Evolutionary conservation across 2,329 filamentous ascomycete species (phyloP).

Genomic region (Xenoacremonium recifei): DNA sequence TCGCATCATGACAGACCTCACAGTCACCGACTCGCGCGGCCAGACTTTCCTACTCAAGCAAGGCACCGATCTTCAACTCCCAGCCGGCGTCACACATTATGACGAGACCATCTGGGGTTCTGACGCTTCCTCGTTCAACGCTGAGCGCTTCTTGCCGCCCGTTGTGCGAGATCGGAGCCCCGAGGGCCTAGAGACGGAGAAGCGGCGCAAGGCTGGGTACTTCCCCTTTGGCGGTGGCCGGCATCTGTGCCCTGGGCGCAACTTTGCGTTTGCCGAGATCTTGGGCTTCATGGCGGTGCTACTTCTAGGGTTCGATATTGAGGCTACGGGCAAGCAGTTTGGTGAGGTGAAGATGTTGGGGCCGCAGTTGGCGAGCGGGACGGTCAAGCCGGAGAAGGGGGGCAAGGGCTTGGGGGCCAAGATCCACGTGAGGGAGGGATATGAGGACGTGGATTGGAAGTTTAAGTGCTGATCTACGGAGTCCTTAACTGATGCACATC

Average conservation of each 20-base stretch:
- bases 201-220: conserved; percentile 21
- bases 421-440: conserved; percentile 10
- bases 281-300: conserved; percentile 28
- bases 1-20: conserved; percentile 39
- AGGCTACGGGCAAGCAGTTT: conserved; percentile 14
- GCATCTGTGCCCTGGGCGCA: conserved; percentile 32
- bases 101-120: conserved; percentile 21
- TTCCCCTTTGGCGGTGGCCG: conserved; percentile 33
- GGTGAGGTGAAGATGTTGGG: conserved; percentile 15
- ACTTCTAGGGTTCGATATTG: conserved; percentile 31
- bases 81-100: conserved; percentile 23
- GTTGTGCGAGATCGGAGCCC: conserved; percentile 1
- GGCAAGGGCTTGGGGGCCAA: conserved; percentile 16
- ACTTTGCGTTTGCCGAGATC: conserved; percentile 34
- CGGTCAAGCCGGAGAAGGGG: conserved; percentile 15
- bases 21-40: conserved; percentile 26
- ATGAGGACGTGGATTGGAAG: conserved; percentile 17
- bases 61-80: conserved; percentile 27
- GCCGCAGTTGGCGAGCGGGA: conserved; percentile 14
- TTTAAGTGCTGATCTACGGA: conserved; percentile 16
- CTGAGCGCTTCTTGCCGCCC: conserved; percentile 21
- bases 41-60: conserved; percentile 28
- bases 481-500: too few species aligned
- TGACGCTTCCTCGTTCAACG: conserved; percentile 18
- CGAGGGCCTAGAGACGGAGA: conserved; percentile 8